Conservation (phyloP, 768 basidiomycete species). For the Pulveroboletus ravenelii region DNA sequence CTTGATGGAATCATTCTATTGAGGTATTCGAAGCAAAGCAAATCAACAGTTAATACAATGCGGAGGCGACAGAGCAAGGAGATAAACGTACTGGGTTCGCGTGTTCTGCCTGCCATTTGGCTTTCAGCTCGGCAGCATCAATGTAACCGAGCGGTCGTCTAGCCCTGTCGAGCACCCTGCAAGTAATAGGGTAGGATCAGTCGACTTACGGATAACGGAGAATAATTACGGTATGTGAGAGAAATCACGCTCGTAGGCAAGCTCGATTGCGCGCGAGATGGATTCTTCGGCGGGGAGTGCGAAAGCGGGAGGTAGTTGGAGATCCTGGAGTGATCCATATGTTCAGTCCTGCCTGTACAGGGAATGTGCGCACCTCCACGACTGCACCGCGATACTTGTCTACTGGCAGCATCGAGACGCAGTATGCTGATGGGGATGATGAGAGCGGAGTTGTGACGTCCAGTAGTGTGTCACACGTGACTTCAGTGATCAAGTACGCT, state of each 20-base stretch:
- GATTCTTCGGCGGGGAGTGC: constrained; percentile 67
- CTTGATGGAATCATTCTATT: constrained; percentile 65
- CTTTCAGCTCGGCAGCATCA: constrained; percentile 70
- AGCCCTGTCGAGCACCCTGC: constrained; percentile 68
- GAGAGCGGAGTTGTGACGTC: too few species aligned
- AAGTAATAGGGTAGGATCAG: neutral
- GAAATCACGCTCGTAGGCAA: constrained; percentile 92
- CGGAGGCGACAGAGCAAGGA: neutral
- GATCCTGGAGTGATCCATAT: constrained; percentile 34
- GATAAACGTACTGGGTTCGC: constrained; percentile 58
- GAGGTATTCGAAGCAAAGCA: neutral
- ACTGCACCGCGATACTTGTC: constrained; percentile 85
- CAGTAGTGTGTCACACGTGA: neutral
- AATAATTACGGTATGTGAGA: constrained; percentile 79
- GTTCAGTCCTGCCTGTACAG: neutral
- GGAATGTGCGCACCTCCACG: constrained; percentile 60
- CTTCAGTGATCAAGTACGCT: neutral
- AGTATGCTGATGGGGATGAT: too few species aligned
- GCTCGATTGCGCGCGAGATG: constrained; percentile 72
- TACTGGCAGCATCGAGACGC: constrained; percentile 8
- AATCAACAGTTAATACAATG: neutral
- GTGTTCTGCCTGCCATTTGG: constrained; percentile 69
- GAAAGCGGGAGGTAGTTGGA: constrained; percentile 86
- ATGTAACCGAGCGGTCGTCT: constrained; percentile 82
- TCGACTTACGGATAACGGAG: neutral